These are phyloP conservation scores for Solanum dulcamara DNA, from an alignment of 257 asterid species.

Conservation along the genomic window DNA sequence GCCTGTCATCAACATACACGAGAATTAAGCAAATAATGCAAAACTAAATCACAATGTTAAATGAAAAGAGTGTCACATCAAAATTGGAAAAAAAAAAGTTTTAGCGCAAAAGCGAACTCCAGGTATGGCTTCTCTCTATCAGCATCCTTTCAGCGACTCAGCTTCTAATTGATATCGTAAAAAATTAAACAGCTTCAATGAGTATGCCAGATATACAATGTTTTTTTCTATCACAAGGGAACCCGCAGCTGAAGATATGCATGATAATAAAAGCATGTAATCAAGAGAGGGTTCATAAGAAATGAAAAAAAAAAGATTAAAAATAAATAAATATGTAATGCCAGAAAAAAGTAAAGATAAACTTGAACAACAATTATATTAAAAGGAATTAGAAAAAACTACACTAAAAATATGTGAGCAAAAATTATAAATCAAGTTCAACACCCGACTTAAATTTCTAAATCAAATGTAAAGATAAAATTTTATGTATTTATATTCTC, in stretches of 20 bases:
- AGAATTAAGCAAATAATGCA: neutral
- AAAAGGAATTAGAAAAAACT: neutral
- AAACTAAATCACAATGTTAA: neutral
- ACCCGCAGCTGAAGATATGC: neutral
- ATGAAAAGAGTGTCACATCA: neutral
- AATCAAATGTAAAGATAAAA: neutral
- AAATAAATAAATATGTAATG: neutral
- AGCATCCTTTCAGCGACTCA: neutral
- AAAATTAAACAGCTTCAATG: neutral
- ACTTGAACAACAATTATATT: neutral
- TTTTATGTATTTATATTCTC: neutral
- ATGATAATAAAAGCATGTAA: neutral
- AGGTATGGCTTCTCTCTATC: neutral
- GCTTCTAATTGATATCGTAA: neutral
- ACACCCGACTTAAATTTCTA: neutral
- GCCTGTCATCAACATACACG: conserved; percentile 36
- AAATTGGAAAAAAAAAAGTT: neutral
- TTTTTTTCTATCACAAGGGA: neutral
- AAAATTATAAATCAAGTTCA: neutral
- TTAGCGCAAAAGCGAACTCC: neutral
- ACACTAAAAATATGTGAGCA: neutral
- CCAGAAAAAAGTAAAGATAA: neutral
- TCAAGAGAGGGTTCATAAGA: neutral
- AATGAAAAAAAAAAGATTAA: neutral
- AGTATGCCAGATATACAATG: neutral